A percentile compares a stretch with the other conserved stretches of the same genome.
phyloP scores from a whole-genome alignment of 2,329 filamentous ascomycete genomes.

The Arthroderma sp. region DNA sequence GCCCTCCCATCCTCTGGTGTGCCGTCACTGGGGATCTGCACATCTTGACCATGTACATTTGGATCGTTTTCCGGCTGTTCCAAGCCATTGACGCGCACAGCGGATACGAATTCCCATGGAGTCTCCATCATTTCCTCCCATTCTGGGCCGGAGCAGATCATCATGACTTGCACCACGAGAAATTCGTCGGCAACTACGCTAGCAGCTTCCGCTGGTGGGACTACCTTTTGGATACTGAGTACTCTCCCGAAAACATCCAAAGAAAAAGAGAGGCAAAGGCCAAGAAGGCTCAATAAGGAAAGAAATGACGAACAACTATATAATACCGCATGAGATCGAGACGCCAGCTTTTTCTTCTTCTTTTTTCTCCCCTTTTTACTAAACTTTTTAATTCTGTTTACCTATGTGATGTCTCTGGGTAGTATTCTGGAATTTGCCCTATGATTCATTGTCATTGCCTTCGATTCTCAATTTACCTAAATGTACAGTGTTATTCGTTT shows the following conservation, averaged over 20 bases:
- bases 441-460: not conserved
- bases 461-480: not conserved
- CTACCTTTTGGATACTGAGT: slow-evolving; percentile 84
- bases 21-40: slow-evolving; percentile 75
- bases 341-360: not conserved
- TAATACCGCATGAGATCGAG: too few relatives aligned
- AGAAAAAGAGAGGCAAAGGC: slow-evolving; percentile 52
- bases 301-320: too few relatives aligned
- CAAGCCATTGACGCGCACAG: slow-evolving; percentile 97
- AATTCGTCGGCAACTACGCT: slow-evolving; percentile 95
- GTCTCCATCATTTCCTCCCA: slow-evolving; percentile 83
- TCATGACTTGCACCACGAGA: slow-evolving; percentile 95
- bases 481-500: too few relatives aligned
- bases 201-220: slow-evolving; percentile 99
- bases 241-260: slow-evolving; percentile 74
- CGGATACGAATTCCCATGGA: slow-evolving; percentile 98
- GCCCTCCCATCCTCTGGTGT: slow-evolving; percentile 71
- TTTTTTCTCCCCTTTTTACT: not conserved
- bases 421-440: not conserved
- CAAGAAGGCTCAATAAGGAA: slow-evolving; percentile 9
- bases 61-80: slow-evolving; percentile 86
- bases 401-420: not conserved
- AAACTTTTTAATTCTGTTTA: not conserved
- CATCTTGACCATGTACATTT: slow-evolving; percentile 93
- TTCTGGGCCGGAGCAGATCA: slow-evolving; percentile 97